Conservation (phyloP, 2,329 filamentous ascomycete genomes). For the Paramyrothecium roridum region DNA sequence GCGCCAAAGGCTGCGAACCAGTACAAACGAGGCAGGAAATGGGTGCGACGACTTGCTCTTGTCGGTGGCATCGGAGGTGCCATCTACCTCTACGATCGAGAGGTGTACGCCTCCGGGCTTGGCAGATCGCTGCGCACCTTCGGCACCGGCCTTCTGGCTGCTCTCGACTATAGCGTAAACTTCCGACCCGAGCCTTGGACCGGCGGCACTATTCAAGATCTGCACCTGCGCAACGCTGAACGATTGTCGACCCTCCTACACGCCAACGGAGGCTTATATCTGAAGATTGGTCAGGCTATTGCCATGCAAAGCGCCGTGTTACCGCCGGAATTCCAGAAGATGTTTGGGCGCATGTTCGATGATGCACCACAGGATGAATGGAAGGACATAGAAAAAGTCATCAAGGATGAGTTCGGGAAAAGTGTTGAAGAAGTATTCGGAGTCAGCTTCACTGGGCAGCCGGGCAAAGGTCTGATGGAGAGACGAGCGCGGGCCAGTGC, state of each 20-base stretch:
- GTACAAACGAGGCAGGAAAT: conserved; percentile 69
- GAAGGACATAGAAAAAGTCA: conserved; percentile 80
- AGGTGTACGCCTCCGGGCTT: conserved; percentile 76
- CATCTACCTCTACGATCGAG: conserved; percentile 66
- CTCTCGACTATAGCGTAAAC: conserved; percentile 94
- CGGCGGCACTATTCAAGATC: conserved; percentile 68
- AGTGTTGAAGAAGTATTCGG: conserved; percentile 89
- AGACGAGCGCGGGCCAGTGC: conserved; percentile 68
- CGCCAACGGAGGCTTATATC: conserved; percentile 85
- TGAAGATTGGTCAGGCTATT: conserved; percentile 98
- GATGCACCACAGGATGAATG: conserved; percentile 92
- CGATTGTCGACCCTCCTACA: conserved; percentile 78
- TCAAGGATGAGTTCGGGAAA: conserved; percentile 84
- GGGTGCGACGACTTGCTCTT: conserved; percentile 70
- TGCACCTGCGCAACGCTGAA: conserved; percentile 83
- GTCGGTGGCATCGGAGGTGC: conserved; percentile 56
- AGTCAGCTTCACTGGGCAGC: conserved; percentile 72
- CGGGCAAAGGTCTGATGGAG: conserved; percentile 64
- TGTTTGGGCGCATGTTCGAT: conserved; percentile 97
- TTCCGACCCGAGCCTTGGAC: conserved; percentile 77
- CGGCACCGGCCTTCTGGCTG: conserved; percentile 72
- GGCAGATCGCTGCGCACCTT: conserved; percentile 81
- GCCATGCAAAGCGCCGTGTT: conserved; percentile 96
- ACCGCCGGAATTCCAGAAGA: conserved; percentile 90
- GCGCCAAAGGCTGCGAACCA: conserved; percentile 67